phyloP scores from a whole-genome alignment of 1,139 yeast genomes.

The Geotrichum reessii region DNA sequence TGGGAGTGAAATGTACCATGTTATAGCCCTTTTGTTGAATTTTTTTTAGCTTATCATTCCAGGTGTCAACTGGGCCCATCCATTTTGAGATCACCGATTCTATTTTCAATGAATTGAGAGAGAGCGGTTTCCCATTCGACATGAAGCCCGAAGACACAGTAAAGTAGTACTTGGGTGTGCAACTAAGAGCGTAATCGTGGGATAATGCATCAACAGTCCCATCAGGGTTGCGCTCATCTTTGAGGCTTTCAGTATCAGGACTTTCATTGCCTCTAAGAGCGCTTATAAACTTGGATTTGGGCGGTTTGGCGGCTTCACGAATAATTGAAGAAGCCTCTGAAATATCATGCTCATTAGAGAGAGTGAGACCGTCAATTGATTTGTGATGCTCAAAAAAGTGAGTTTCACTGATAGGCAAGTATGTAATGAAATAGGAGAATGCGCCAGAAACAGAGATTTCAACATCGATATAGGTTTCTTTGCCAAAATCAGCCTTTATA shows the following conservation, averaged over 20 bases:
- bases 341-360: background rate
- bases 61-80: constrained; percentile 61
- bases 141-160: constrained; percentile 74
- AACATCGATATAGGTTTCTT: constrained; percentile 56
- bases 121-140: constrained; percentile 51
- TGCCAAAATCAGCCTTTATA: constrained; percentile 41
- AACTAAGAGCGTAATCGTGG: constrained; percentile 14
- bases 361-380: background rate
- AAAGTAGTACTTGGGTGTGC: constrained; percentile 61
- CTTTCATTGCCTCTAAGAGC: background rate
- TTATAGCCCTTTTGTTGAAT: constrained; percentile 77
- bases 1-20: constrained; percentile 93
- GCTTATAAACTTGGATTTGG: background rate
- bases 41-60: constrained; percentile 61
- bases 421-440: constrained; percentile 47
- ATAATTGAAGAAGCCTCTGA: background rate
- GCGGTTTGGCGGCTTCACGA: background rate
- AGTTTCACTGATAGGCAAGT: constrained; percentile 25
- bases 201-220: constrained; percentile 10
- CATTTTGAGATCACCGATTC: constrained; percentile 88
- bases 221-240: constrained; percentile 2
- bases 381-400: constrained; percentile 16
- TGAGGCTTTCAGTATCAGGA: constrained; percentile 11
- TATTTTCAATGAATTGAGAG: constrained; percentile 74
- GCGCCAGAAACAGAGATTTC: constrained; percentile 72